Evolutionary conservation across 208 protist genomes (phyloP).

Genomic region (Leishmania mexicana): DNA sequence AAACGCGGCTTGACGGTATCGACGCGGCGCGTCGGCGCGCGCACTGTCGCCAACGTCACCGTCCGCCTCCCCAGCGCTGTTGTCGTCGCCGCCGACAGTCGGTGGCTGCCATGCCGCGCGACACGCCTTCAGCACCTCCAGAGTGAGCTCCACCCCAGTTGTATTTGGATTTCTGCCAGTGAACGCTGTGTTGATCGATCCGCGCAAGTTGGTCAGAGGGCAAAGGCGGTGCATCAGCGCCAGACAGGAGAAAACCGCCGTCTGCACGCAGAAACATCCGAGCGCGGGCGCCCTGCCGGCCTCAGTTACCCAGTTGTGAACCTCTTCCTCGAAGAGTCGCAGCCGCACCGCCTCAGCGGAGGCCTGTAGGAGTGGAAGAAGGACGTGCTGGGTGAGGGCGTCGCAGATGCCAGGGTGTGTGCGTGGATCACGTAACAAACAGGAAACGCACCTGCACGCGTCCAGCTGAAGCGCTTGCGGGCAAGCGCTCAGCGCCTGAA

Average conservation of each 20-base stretch:
- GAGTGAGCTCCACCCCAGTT: slow-evolving; percentile 85
- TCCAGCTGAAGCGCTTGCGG: slow-evolving; percentile 26
- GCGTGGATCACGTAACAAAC: slow-evolving; percentile 1
- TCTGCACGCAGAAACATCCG: slow-evolving; percentile 23
- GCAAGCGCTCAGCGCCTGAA: slow-evolving; percentile 15
- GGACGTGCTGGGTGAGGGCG: slow-evolving; percentile 44
- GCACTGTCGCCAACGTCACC: not conserved
- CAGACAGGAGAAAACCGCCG: slow-evolving; percentile 71
- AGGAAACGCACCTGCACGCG: not conserved
- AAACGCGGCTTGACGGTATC: slow-evolving; percentile 18
- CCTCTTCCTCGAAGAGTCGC: slow-evolving; percentile 41
- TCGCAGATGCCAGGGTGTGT: slow-evolving; percentile 35
- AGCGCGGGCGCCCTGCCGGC: slow-evolving; percentile 5
- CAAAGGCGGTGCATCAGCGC: slow-evolving; percentile 66
- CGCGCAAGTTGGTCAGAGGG: slow-evolving; percentile 34
- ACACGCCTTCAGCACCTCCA: slow-evolving; percentile 71
- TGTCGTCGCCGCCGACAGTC: not conserved
- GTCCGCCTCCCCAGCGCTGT: not conserved
- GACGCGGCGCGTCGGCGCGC: slow-evolving; percentile 22
- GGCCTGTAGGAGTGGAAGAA: slow-evolving; percentile 34
- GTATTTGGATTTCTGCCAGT: slow-evolving; percentile 7
- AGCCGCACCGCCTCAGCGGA: slow-evolving; percentile 22
- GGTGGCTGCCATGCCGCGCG: slow-evolving; percentile 23
- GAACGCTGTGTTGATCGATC: slow-evolving; percentile 57
- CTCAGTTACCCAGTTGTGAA: slow-evolving; percentile 35